phyloP scores from a whole-genome alignment of 345 rosid genomes.

The Carallia brachiata region DNA sequence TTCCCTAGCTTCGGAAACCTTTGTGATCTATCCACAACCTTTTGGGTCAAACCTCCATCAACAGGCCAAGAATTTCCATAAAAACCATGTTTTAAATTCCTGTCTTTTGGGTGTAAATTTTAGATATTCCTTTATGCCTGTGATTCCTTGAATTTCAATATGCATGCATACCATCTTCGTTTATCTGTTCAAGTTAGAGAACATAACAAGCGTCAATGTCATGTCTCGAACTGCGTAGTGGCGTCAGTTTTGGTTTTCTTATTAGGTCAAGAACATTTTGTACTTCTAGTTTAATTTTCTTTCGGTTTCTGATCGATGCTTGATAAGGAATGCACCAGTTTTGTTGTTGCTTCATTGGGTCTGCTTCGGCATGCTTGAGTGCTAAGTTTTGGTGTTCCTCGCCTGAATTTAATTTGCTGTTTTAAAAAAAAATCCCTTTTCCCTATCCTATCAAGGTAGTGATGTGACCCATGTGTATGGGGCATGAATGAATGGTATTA shows the following conservation, averaged over 20 bases:
- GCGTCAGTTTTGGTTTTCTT: not conserved
- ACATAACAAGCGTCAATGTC: not conserved
- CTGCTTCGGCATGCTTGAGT: no score
- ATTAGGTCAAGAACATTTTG: no score
- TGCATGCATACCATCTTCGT: not conserved
- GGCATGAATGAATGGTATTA: no score
- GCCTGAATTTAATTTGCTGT: no score
- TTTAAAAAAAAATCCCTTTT: no score
- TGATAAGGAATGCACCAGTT: no score
- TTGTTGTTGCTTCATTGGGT: no score
- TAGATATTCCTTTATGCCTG: not conserved
- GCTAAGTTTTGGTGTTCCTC: no score
- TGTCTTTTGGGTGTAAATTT: not conserved
- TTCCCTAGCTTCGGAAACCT: not conserved
- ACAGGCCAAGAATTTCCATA: not conserved
- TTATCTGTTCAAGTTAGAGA: not conserved
- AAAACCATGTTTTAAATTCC: not conserved
- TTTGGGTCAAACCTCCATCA: not conserved
- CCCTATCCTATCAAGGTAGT: no score
- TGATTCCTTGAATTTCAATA: not conserved
- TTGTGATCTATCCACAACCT: not conserved
- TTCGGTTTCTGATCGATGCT: no score
- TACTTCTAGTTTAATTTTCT: no score
- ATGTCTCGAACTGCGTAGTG: not conserved
- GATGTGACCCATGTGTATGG: no score